A percentile compares a stretch with the other conserved stretches of the same genome.
phyloP scores from a whole-genome alignment of 2,329 filamentous ascomycete genomes.

The Macrophomina tecta region DNA sequence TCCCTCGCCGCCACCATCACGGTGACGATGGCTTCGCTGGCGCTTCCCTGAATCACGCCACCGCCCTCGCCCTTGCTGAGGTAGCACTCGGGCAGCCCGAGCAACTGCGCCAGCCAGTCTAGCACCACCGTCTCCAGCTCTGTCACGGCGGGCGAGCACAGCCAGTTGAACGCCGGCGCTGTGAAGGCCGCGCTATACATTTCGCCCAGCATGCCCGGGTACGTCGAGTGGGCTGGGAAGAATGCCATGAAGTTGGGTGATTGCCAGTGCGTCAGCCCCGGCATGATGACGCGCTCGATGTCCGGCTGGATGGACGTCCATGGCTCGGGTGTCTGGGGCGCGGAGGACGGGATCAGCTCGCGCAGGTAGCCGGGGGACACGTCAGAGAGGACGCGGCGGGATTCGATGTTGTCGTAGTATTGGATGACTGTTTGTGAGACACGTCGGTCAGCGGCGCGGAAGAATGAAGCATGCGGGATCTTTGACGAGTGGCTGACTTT shows the following conservation, averaged over 20 bases:
- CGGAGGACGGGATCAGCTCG: conserved; percentile 72
- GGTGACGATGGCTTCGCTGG: conserved; percentile 85
- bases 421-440: conserved; percentile 67
- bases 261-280: conserved; percentile 93
- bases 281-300: conserved; percentile 84
- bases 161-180: conserved; percentile 95
- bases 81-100: conserved; percentile 76
- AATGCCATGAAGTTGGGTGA: conserved; percentile 96
- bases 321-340: conserved; percentile 70
- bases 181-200: conserved; percentile 90
- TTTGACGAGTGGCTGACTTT: conserved; percentile 61
- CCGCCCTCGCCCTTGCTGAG: conserved; percentile 77
- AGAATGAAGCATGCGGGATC: not conserved
- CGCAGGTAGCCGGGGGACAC: conserved; percentile 86
- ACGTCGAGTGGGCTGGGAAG: conserved; percentile 83
- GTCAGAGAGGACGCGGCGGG: conserved; percentile 74
- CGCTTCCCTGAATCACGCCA: conserved; percentile 92
- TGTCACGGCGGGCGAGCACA: conserved; percentile 89
- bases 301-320: conserved; percentile 84
- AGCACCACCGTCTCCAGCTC: conserved; percentile 92
- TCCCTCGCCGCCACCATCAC: conserved; percentile 88
- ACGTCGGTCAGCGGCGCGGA: not conserved
- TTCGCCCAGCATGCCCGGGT: conserved; percentile 86
- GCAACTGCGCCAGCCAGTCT: conserved; percentile 84
- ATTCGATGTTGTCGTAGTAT: conserved; percentile 79